Evolutionary conservation across 768 basidiomycete species (phyloP).

Genomic region (Stropharia rugosoannulata): DNA sequence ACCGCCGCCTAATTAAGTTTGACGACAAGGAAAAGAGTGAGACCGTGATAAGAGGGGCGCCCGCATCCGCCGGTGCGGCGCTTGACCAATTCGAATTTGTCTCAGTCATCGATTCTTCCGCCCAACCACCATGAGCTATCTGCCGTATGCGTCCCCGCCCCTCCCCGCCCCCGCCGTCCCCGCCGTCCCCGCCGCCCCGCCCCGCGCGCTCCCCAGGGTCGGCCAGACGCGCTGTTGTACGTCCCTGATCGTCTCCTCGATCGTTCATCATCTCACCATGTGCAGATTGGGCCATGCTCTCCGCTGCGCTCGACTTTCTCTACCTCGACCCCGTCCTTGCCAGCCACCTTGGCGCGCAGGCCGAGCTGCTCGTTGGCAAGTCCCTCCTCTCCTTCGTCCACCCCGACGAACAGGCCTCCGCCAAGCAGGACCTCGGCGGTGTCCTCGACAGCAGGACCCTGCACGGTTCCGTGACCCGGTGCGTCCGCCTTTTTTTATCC

Average conservation of each 20-base stretch:
- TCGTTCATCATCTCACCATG: slow-evolving; percentile 23
- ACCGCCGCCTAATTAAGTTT: slow-evolving; percentile 23
- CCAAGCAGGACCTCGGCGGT: slow-evolving; percentile 68
- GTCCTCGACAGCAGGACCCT: slow-evolving; percentile 74
- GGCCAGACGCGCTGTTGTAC: slow-evolving; percentile 78
- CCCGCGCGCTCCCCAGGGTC: slow-evolving; percentile 46
- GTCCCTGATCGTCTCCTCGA: slow-evolving; percentile 40
- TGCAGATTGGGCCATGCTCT: slow-evolving; percentile 80
- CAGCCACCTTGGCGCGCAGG: slow-evolving; percentile 69
- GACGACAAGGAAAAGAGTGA: slow-evolving; percentile 14
- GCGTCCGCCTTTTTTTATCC: slow-evolving; percentile 14
- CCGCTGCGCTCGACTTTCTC: slow-evolving; percentile 73
- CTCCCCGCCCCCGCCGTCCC: slow-evolving; percentile 11
- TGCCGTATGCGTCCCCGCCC: slow-evolving; percentile 7
- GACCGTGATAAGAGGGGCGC: slow-evolving; percentile 8
- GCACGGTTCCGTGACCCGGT: slow-evolving; percentile 84
- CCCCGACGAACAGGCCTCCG: slow-evolving; percentile 79
- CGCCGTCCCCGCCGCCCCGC: slow-evolving; percentile 22
- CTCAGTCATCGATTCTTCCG: slow-evolving; percentile 19
- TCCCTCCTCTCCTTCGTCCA: slow-evolving; percentile 79
- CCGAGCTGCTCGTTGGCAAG: slow-evolving; percentile 65
- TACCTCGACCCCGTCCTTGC: slow-evolving; percentile 83
- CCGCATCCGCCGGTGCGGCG: slow-evolving; percentile 4
- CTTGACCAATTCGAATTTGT: slow-evolving; percentile 12
- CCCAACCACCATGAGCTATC: slow-evolving; percentile 20